Evolutionary conservation across 2,329 filamentous ascomycete species (phyloP), one percentile per base, ranked within the genome.

Genomic region (Fusarium guadeloupense): DNA sequence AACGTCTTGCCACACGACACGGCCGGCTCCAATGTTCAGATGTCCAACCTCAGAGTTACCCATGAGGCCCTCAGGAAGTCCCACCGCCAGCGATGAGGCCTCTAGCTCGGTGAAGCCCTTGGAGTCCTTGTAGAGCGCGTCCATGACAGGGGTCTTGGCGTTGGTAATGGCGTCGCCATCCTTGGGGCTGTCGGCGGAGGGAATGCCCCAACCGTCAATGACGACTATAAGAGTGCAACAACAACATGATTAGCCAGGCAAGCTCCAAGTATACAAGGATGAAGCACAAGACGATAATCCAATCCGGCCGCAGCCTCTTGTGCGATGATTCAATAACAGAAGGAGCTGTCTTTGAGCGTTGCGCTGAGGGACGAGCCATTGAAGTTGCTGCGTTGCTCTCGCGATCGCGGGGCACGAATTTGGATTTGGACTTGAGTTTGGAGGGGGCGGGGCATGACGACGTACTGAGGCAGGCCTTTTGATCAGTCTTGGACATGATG

Each of bases 31-130:
- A 76, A 99, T 98, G 84, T 99, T 99, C 81, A 99, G 80, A 79
- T 99, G 95, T 61, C 95, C 95, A 76, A 99, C 95, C 79, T 99
- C 95, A 70, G 92, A 96, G 84, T 99, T 99, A 67, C 95, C 95
- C 95, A 99, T 99, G 67, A 99, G 83, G 56, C 95, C 95, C 76
- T 99, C 93, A 17, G 95, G 95, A 47, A 99, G 86, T 67, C 95
- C 95, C 66, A 99, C 95, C 39, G 95, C 95, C 58, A 97, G 86
- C 37, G 95, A 98, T 3, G 95, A 98, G 54, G 95, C 95, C 71
- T 99, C 95, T 61, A 99, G 89, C 80, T 96, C 89, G 64, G 91
- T 92, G 81, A 89, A 99, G 60, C 93, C 93, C 71, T 94, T 89
- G 26, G 89, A 81, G 64, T 89, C 90, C 77, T 90, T 88, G 73